These are phyloP conservation scores for Suillus decipiens DNA, from an alignment of 768 basidiomycete genomes.

Conservation along the genomic window DNA sequence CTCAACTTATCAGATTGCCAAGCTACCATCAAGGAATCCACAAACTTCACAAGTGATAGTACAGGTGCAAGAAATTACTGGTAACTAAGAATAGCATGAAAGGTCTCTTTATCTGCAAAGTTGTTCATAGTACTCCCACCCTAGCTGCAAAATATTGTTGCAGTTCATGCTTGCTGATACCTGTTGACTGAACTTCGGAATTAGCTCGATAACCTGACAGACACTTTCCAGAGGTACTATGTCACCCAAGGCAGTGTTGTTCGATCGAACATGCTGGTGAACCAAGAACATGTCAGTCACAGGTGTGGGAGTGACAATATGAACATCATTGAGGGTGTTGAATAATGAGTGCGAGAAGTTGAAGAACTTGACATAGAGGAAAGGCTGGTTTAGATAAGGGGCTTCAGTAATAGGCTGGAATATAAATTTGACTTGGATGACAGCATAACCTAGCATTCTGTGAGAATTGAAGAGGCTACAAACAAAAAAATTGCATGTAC, in stretches of 20 bases:
- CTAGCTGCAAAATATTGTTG: conserved; percentile 8
- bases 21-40: too few relatives aligned
- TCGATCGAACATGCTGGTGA: not conserved
- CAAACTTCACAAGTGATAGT: too few relatives aligned
- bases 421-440: conserved; percentile 7
- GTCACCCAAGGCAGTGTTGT: not conserved
- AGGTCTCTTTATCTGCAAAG: conserved; percentile 7
- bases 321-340: not conserved
- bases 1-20: too few relatives aligned
- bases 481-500: not conserved
- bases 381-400: not conserved
- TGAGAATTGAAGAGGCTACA: not conserved
- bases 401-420: conserved; percentile 2
- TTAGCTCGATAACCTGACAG: conserved; percentile 3
- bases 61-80: not conserved
- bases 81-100: conserved; percentile 9
- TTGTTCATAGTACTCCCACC: conserved; percentile 8
- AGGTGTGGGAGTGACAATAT: not conserved
- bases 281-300: conserved; percentile 7
- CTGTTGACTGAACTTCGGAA: conserved; percentile 4
- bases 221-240: conserved; percentile 5
- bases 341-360: not conserved
- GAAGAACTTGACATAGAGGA: conserved; percentile 9
- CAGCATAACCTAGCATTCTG: conserved; percentile 2
- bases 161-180: not conserved